Evolutionary conservation across 352 stramenopile genomes (phyloP).

Genomic region (Sclerospora graminicola): DNA sequence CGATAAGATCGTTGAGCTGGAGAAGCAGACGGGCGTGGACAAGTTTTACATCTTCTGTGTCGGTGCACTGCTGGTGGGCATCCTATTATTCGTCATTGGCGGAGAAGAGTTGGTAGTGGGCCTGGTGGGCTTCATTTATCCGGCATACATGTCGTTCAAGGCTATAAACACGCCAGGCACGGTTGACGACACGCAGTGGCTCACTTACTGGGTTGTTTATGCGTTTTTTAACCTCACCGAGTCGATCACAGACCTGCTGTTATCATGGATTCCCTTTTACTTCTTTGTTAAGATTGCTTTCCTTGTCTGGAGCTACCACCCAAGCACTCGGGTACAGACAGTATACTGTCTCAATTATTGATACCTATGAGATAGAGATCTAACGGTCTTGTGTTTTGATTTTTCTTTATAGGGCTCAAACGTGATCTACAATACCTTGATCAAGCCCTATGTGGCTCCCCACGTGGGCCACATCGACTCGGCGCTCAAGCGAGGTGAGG

Average conservation of each 20-base stretch:
- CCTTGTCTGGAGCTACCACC: conserved; percentile 81
- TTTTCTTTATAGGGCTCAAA: conserved; percentile 41
- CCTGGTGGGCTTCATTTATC: conserved; percentile 83
- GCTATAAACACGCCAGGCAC: conserved; percentile 64
- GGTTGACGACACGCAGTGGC: conserved; percentile 81
- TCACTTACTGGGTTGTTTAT: conserved; percentile 93
- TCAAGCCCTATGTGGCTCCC: conserved; percentile 75
- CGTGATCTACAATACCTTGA: conserved; percentile 74
- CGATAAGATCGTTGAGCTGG: conserved; percentile 72
- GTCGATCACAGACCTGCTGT: conserved; percentile 65
- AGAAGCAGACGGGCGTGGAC: conserved; percentile 79
- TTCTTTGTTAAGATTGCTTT: conserved; percentile 84
- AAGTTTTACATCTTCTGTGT: conserved; percentile 84
- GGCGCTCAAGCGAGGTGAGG: conserved; percentile 42
- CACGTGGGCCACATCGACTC: conserved; percentile 62
- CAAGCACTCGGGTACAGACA: conserved; percentile 40
- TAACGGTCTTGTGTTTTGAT: conserved; percentile 5
- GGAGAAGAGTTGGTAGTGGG: conserved; percentile 69
- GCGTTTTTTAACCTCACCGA: conserved; percentile 95
- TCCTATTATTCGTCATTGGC: conserved; percentile 72
- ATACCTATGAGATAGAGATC: background rate
- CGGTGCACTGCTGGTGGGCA: conserved; percentile 29
- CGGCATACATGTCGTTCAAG: conserved; percentile 85
- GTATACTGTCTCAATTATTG: background rate
- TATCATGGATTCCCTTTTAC: conserved; percentile 83